Evolutionary conservation across 345 rosid genomes (phyloP), one percentile per base, ranked within the genome.

Genomic region (Triadica sebifera): DNA sequence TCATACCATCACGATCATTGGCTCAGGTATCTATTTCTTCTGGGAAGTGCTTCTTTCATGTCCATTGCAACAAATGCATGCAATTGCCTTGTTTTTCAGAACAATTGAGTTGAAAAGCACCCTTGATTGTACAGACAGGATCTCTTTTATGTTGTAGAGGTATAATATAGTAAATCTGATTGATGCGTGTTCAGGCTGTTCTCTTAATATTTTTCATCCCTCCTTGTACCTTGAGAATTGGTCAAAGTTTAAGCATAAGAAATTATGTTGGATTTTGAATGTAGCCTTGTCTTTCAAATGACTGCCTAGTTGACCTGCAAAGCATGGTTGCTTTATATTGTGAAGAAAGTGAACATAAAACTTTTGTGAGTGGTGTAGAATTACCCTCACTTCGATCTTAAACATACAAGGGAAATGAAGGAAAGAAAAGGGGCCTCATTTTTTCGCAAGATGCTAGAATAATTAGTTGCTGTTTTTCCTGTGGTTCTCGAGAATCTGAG

Each of bases 1-100:
- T 95, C 83, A 89, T 93, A 89, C 98, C 97, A 43, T 95, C 99
- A 64, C 91, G 85, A 56, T 85, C 97, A 76, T 84, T 95, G 81
- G 98, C 97, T 67, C 98, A 87, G 99, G 99, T 93, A 83, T 41
- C 20, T 63, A 29, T 8, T 11, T 24, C 39, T 75, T 61, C 59
- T 60, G 17, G 52, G 59, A 19, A 52, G 67, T 71, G 70, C 22
- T 74, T 47, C 57, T 75, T 45, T 57, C 12, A 38, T 67, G 61
- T 20, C 59, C 71, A 69, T 19, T 73, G 37, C 69, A 25, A 43
- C 34, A 59, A 11, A 17, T 37, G 63, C 52, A 19, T 68, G 69
- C 17, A 51, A 17, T 37, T 38, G 51, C 10, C 38, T 12, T 45
- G 41, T 45, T 46, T 56, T 61, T 37, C 6, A 16, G 0, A 45